Percentiles rank a stretch among this genome's conserved stretches.
Conservation (phyloP, 805 yeast species). For the Lipomyces oligophaga region DNA sequence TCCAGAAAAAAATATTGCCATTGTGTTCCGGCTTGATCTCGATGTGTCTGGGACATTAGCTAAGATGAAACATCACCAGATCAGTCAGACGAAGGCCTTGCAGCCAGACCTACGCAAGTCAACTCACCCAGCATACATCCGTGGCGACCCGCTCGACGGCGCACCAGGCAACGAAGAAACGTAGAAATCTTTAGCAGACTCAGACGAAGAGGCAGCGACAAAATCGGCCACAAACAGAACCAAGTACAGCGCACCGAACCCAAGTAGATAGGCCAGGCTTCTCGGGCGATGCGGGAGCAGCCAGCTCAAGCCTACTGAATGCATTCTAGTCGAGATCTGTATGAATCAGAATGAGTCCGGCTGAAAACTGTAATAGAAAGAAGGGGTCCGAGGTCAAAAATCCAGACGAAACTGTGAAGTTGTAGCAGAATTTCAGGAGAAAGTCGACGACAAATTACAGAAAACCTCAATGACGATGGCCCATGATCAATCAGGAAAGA, state of each 20-base stretch:
- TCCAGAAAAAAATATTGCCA: constrained; percentile 76
- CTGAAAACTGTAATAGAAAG: too few species aligned
- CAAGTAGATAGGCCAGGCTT: constrained; percentile 6
- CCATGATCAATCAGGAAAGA: too few species aligned
- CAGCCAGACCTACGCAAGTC: constrained; percentile 3
- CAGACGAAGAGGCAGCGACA: constrained; percentile 7
- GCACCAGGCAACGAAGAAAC: constrained; percentile 38
- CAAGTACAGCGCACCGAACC: neutral
- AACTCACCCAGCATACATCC: constrained; percentile 47
- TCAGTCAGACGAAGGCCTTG: neutral
- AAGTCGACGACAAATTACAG: too few species aligned
- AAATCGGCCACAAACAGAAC: constrained; percentile 13
- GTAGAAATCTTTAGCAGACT: constrained; percentile 33
- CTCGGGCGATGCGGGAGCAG: neutral
- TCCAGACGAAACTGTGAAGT: neutral
- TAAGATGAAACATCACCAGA: neutral
- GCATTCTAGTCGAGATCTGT: neutral
- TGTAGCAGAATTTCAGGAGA: neutral
- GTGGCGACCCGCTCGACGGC: constrained; percentile 35
- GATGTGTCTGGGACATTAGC: constrained; percentile 46
- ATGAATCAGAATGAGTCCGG: neutral
- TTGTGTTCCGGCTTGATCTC: constrained; percentile 51
- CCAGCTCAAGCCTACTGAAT: too few species aligned
- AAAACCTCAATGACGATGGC: too few species aligned
- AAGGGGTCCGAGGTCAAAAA: neutral